Base-by-base conservation (phyloP, 148 eudicot genomes). In the Fagopyrum esculentum region DNA sequence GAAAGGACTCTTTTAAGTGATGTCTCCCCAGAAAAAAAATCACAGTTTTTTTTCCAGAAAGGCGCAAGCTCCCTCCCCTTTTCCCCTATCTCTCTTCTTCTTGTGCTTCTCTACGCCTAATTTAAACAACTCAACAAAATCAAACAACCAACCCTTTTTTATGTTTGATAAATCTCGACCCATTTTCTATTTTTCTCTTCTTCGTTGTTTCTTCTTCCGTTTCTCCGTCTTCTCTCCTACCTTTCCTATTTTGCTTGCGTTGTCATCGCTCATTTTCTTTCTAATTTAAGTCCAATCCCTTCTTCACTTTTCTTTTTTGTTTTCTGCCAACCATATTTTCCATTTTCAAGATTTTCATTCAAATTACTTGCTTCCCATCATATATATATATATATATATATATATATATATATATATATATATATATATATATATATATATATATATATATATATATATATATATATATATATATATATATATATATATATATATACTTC, bases 31-130 rank as follows among this genome's bases (percentile, higher is more conserved):
- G 61, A 77, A 72, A 75, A 69, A 73, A 45, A 78, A 71, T 66
- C 46, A 35, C 17, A 30, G 35, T 50, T 64, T 68, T 46, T 73
- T 70, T 54, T 29, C 77, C 78, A 75, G 76, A 81, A 78, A 79
- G 78, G 76, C 79, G 82, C 78, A 80, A 80, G 61, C 69, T 66
- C 76, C 78, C 79, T 73, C 73, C 72, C 69, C 74, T 74, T 48
- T 55, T 74, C 76, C 81, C 64, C 70, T 74, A 77, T 76, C 74
- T 35, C 19, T 69, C 63, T 59, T 35, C 40, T 56, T 52, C 73
- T 68, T 35, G 19, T n/a, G 50, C n/a, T 52, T 19, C 30, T 49
- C 72, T 26, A 47, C 22, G 56, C 29, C 55, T 26, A 75, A 45
- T 52, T 52, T 74, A 74, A 74, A 52, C 48, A 74, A 52, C 48